These are phyloP conservation scores for Alternaria gaisen DNA, from an alignment of 2,329 filamentous ascomycete genomes.

Conservation along the genomic window DNA sequence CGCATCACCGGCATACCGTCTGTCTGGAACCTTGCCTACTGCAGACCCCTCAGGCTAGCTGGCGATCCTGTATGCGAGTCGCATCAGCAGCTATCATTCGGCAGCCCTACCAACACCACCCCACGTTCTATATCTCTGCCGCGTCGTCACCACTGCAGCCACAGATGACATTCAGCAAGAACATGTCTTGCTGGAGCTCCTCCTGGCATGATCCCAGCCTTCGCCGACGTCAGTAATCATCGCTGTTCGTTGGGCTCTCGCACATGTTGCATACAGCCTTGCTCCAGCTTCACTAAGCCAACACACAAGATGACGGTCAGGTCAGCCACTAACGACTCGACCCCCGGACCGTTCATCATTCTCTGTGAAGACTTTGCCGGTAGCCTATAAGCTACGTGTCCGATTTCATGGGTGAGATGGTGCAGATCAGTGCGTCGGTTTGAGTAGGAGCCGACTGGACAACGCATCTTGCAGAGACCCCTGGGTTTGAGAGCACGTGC, in stretches of 20 bases:
- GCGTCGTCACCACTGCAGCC: conserved; percentile 4
- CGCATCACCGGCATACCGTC: conserved; percentile 3
- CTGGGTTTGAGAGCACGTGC: conserved; percentile 9
- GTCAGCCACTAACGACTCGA: conserved; percentile 31
- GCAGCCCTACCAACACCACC: conserved; percentile 34
- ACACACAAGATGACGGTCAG: conserved; percentile 28
- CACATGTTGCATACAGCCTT: conserved; percentile 25
- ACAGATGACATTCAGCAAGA: conserved; percentile 7
- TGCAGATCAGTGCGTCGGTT: conserved; percentile 37
- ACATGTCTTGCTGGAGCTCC: conserved; percentile 31
- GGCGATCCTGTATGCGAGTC: conserved; percentile 31
- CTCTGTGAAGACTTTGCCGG: conserved; percentile 27
- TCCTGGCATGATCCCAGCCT: conserved; percentile 20
- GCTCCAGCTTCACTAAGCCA: conserved; percentile 27
- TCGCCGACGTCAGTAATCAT: conserved; percentile 10
- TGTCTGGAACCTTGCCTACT: conserved; percentile 6
- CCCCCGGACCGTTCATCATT: conserved; percentile 26
- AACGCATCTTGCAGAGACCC: conserved; percentile 49
- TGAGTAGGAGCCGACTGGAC: conserved; percentile 33
- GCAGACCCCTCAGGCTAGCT: conserved; percentile 15
- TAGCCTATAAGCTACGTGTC: conserved; percentile 50
- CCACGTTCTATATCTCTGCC: conserved; percentile 8
- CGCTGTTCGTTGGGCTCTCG: conserved; percentile 15
- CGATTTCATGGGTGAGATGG: conserved; percentile 39
- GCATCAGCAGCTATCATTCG: conserved; percentile 31